Base-by-base conservation (phyloP, 108 stramenopile species). In the Aurantiochytrium sp. region DNA sequence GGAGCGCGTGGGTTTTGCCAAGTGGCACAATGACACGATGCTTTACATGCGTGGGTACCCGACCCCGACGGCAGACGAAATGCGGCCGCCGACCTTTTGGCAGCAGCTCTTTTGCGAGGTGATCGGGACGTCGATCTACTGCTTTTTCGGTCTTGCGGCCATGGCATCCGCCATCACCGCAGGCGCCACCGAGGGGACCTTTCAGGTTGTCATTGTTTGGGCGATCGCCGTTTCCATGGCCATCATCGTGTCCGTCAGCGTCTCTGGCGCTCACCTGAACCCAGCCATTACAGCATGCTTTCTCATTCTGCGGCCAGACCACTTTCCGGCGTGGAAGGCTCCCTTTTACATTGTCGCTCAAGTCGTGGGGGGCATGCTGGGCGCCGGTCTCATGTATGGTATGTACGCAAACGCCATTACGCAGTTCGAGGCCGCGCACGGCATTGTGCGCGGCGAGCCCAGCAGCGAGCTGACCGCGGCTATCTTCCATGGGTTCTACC, bases 171-270 rank as follows among this genome's bases (percentile, higher is more conserved):
- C 53, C 53, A 19, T 54, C 17, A 21, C 21, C 21, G 53, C 89
- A 85, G 88, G 87, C 4, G 88, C 90, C 85, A 88, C 91, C 4
- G 68, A 91, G 37, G 92, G 92, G 4, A 85, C 93, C 21, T 93
- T 90, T 0, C 92, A 92, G 86, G 89, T 94, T 86, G 92, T 92
- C 21, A 89, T 89, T 1, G 92, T 92, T 30, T 94, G 94, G 94
- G 68, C 88, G 31, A 89, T 93, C 86, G 94, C 92, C 34, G 94
- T 94, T 21, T 89, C 94, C 1, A 42, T 92, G 3, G 94, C 92
- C 37, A 94, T 94, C 89, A 69, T 85, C 36, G 87, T 90, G 6
- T 91, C 92, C 4, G 93, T 89, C 24, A 36, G 68, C 19, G 21
- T 90, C 4, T 69, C 68, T 19, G 89, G 87, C 42, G 89, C 87